Conservation (phyloP, 768 basidiomycete genomes). For the Termitomyces sp. region DNA sequence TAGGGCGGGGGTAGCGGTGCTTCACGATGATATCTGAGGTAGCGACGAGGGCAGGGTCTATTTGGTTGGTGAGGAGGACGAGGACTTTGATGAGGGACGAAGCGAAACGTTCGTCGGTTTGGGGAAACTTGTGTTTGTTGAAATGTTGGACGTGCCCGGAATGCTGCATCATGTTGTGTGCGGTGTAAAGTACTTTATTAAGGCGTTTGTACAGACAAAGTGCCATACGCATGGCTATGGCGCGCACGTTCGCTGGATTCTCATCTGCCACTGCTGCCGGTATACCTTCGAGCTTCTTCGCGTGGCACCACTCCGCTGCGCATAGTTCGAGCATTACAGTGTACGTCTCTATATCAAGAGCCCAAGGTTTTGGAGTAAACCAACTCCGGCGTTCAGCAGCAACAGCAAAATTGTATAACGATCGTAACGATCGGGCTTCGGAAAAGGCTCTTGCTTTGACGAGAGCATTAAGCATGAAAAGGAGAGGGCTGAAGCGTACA, state of each 20-base stretch:
- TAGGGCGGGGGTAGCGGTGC: background rate
- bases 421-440: conserved; percentile 46
- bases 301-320: conserved; percentile 30
- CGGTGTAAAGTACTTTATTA: background rate
- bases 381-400: conserved; percentile 58
- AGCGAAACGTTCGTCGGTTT: conserved; percentile 65
- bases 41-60: background rate
- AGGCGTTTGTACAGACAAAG: background rate
- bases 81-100: conserved; percentile 55
- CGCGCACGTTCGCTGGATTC: background rate
- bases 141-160: background rate
- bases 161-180: background rate
- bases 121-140: conserved; percentile 26
- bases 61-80: background rate
- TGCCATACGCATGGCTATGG: conserved; percentile 8
- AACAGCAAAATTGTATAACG: conserved; percentile 57
- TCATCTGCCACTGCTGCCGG: conserved; percentile 8
- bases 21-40: background rate
- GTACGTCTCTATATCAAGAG: conserved; percentile 64
- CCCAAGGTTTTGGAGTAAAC: conserved; percentile 50
- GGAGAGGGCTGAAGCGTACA: conserved; percentile 51
- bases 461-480: conserved; percentile 64
- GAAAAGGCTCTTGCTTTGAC: conserved; percentile 54
- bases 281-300: conserved; percentile 16
- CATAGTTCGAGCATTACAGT: conserved; percentile 71